phyloP scores from a whole-genome alignment of 768 basidiomycete species.

The Tulasnella sp. region DNA sequence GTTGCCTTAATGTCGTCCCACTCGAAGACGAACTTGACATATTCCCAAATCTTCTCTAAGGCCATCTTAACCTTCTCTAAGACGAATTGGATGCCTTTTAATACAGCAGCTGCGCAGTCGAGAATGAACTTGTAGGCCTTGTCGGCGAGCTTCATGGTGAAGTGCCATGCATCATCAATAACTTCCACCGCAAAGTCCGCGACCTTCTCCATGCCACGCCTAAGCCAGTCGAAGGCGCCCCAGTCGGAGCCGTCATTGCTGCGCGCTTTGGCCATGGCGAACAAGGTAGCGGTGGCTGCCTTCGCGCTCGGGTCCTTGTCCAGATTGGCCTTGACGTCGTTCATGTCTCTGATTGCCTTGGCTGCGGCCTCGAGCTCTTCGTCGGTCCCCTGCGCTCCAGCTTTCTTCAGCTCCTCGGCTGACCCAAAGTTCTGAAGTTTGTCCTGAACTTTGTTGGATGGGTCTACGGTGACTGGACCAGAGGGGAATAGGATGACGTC shows the following conservation, averaged over 20 bases:
- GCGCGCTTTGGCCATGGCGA: not conserved
- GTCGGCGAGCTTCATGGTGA: not conserved
- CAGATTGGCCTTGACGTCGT: not conserved
- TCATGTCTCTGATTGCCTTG: not conserved
- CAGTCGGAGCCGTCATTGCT: not conserved
- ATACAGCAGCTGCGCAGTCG: not conserved
- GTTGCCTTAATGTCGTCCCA: constrained; percentile 27
- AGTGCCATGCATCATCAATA: not conserved
- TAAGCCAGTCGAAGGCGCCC: not conserved
- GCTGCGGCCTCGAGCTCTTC: constrained; percentile 19
- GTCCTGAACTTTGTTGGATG: constrained; percentile 23
- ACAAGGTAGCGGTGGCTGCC: not conserved
- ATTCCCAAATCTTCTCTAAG: constrained; percentile 9
- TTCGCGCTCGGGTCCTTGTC: not conserved
- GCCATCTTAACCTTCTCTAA: constrained; percentile 16
- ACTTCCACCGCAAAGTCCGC: not conserved
- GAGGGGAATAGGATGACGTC: not conserved
- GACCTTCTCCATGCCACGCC: not conserved
- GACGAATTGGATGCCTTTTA: not conserved
- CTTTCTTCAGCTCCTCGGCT: constrained; percentile 15
- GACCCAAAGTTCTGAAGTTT: constrained; percentile 18
- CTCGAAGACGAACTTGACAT: constrained; percentile 26
- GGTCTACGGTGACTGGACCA: constrained; percentile 7
- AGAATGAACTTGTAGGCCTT: not conserved
- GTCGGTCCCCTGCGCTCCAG: constrained; percentile 15